Evolutionary conservation across 331 rosid species (phyloP), one percentile per base, ranked within the genome.

Genomic region (Saraca asoca): DNA sequence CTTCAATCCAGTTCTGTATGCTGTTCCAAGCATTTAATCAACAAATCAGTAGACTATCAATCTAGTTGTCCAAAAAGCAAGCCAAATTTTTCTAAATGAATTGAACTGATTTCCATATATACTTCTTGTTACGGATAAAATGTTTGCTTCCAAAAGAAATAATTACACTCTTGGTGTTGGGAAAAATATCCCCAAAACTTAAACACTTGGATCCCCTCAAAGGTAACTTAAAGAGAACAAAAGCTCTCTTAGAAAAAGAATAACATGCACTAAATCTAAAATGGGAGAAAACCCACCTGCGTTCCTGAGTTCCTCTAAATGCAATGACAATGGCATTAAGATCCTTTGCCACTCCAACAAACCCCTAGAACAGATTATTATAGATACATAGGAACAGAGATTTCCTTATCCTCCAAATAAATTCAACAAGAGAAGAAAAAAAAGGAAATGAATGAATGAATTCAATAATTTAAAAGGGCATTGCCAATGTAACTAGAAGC

Each of bases 1-100:
- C 99, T 77, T 94, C 91, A 19, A 94, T 68, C 99, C 99, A 94
- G 66, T 94, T 94, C 79, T 86, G 96, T 75, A 94, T 75, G 85
- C 99, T 94, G 88, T 41, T 66, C 60, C 13, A 76, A 62, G 54
- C 52, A 70, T 56, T 62, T 62, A 42, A 49, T 10, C 63, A 17
- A 67, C 46, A 68, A 72, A 63, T 72, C 62, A 77, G 39, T 58
- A 43, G 42, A n/a, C 56, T 61, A 69, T 24, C 63, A 59, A 33
- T 33, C 19, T 31, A 37, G 52, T 29, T 39, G 35, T 20, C 60
- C 43, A 58, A 62, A 38, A 75, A 51, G 33, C 35, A 51, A 62
- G 57, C 66, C 39, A 62, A 66, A 62, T 52, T 49, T 9, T 12
- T 39, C 61, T 17, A 42, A 56, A 39, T 50, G 52, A 44, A 33